Evolutionary conservation across 352 stramenopile species (phyloP), one percentile per base, ranked within the genome.

Genomic region (Elongisporangium prolatum): DNA sequence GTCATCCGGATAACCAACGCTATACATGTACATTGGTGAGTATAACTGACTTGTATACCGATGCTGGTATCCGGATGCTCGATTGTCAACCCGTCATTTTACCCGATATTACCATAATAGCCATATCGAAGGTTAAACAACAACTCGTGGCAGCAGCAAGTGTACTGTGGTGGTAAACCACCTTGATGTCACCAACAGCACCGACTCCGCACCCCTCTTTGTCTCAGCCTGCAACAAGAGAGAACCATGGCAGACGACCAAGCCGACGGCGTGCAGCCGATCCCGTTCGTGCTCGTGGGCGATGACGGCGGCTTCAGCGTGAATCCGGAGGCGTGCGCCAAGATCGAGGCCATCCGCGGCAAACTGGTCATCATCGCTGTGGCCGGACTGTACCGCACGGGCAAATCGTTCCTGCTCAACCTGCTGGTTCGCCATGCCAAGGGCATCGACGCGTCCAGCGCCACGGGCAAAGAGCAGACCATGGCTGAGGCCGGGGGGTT

Each of bases 381-480:
- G 21, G 88, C 85, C 3, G 88, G 88, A 16, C 59, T 95, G 18
- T 97, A 97, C 64, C 86, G 89, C 54, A 97, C 88, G 50, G 89
- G 89, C 57, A 97, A 97, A 70, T 94, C 80, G 18, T 96, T 93
- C 61, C 63, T 97, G 62, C 78, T 97, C 34, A 97, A 97, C 64
- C 53, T 92, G 62, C 64, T 97, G 37, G 79, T 89, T 50, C 75
- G 72, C 51, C 78, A 86, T 54, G 73, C 74, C 37, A 75, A 79
- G 60, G 65, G 52, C 20, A 68, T 83, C 51, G 67, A 77, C 17
- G 59, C 54, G 17, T 5, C 48, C 21, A 53, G 55, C 21, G 48
- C 56, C 16, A 63, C 63, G 20, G 59, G 51, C 44, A 21, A 54
- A 17, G 59, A 48, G 21, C 2, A 37, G 1, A 54, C 56, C 22